Percentiles rank a stretch among this genome's conserved stretches.
Evolutionary conservation across 2,329 filamentous ascomycete species (phyloP).

Genomic region (Monosporascus sp.): DNA sequence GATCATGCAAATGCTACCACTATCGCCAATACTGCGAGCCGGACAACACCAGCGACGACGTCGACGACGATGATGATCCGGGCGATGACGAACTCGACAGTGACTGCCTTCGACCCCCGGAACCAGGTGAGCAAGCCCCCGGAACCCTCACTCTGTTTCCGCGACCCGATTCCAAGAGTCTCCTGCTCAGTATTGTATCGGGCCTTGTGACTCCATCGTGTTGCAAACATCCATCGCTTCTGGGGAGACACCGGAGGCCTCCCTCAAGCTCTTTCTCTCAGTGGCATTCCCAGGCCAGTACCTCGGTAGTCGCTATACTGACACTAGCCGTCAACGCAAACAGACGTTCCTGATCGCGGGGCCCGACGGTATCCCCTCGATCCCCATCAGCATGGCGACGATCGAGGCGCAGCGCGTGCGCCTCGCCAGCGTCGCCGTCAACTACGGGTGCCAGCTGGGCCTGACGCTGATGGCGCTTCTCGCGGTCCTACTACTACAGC

Average conservation of each 20-base stretch:
- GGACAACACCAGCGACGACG: background rate
- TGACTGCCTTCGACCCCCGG: conserved; percentile 14
- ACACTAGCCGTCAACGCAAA: no score
- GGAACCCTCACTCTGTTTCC: no score
- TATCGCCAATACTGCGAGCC: no score
- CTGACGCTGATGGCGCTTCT: conserved; percentile 60
- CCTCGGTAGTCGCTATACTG: no score
- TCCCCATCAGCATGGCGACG: conserved; percentile 14
- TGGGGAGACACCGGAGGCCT: no score
- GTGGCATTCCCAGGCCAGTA: no score
- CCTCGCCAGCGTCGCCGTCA: conserved; percentile 43
- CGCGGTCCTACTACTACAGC: conserved; percentile 63
- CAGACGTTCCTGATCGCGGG: conserved; percentile 20
- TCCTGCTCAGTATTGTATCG: no score
- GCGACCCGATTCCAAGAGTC: no score
- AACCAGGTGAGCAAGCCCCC: conserved; percentile 1
- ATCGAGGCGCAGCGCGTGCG: conserved; percentile 19
- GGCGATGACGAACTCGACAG: background rate
- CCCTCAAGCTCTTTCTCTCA: no score
- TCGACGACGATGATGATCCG: background rate
- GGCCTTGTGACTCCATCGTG: no score
- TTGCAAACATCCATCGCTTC: no score
- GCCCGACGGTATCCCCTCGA: conserved; percentile 4
- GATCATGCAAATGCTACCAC: no score
- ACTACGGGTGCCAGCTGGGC: conserved; percentile 67